Evolutionary conservation across 768 basidiomycete species (phyloP), one percentile per base, ranked within the genome.

Genomic region (Russula dissimulans): DNA sequence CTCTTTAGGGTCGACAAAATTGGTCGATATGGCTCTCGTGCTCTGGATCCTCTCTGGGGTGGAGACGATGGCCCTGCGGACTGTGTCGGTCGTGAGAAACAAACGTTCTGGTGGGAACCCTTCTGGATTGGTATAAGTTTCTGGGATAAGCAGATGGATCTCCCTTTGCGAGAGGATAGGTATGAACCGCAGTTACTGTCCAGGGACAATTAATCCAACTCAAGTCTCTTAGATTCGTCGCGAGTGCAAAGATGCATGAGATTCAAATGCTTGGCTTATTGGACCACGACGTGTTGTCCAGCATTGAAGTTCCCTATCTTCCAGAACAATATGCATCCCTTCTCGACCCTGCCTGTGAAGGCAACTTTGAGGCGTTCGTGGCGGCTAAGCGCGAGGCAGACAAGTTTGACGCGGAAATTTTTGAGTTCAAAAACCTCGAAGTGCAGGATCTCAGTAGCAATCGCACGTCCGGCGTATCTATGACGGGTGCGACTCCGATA

Each of bases 181-280:
- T 89, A 58, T 46, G 71, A 67, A 60, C 58, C 45, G 3, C 39
- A 31, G 49, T 64, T 36, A 32, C 18, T 43, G 4, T 54, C 22
- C n/a, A 49, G n/a, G 22, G 15, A 31, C 39, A 39, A 31, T 15
- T 18, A 47, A 22, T 3, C 49, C 26, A 22, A 60, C 45, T 34
- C 39, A 52, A 34, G 59, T 42, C 17, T 43, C 29, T 66, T 65
- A 94, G 95, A 61, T 98, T 97, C 69, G 78, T 97, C 29, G 87
- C 92, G 5, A 84, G 95, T 34, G 93, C 90, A n/a, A 91, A 91
- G 74, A 95, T 97, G 92, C 91, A 93, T 67, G 91, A 95, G 69
- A 92, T 97, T 42, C 89, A 97, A 68, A 95, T 91, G 89, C 80
- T 97, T 1, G 95, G 95, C 6, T 75, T 95, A 9, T 77, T 95